Evolutionary conservation across 2,329 filamentous ascomycete genomes (phyloP), one percentile per base, ranked within the genome.

Genomic region (Phialophora chinensis): DNA sequence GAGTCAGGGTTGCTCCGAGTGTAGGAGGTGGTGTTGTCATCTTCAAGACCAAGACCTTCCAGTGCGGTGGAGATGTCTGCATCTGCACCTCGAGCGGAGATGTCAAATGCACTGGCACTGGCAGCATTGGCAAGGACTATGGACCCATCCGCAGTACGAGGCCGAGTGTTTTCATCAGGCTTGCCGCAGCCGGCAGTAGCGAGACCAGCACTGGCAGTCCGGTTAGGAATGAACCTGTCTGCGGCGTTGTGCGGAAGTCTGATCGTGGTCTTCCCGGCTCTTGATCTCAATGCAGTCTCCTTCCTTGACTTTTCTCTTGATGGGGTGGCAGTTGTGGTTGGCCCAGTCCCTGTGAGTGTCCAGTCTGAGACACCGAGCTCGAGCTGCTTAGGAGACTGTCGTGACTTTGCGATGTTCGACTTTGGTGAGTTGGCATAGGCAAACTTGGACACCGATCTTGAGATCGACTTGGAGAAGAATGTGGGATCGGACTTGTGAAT

Each of bases 171-270:
- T 69, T 94, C 90, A 70, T 95, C 91, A 53, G 94, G 87, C 86
- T 98, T 98, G 70, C 88, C 89, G 62, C 92, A 90, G 68, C 92
- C 92, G 66, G 86, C 86, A 73, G 93, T 93, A 75, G 89, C 85
- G 76, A 97, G 91, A 63, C 91, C 93, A 60, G 96, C 95, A 83
- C 93, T 97, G 71, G 93, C 91, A 58, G 86, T 87, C 35, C 95
- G 91, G 84, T 96, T 97, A 72, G 95, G 94, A 72, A 99, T 98
- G 83, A 98, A 99, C 61, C 95, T 90, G 79, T 99, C 95, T 47
- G 89, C 92, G 56, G 87, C 85, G 74, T 94, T 95, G 79, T 86
- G 80, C 31, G 83, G 77, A 73, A 86, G 81, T 63, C 87, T 89
- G 65, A 93, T 79, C 0, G 91, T 92, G 14, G 91, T 94, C 86